These are phyloP conservation scores for Yarrowia sp. DNA, from an alignment of 805 yeast species.

Conservation along the genomic window DNA sequence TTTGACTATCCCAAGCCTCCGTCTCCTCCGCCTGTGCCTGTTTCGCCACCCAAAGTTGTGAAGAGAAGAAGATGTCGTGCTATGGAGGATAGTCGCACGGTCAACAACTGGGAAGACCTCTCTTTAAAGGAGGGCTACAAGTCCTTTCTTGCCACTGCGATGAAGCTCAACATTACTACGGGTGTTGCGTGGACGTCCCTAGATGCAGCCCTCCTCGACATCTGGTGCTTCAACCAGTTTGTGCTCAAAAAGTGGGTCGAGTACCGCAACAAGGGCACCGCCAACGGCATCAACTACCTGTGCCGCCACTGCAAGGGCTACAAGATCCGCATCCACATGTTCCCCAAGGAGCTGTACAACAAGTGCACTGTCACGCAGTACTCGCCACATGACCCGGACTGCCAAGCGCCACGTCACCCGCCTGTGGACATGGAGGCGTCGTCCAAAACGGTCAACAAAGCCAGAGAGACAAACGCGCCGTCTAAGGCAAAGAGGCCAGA, in stretches of 20 bases:
- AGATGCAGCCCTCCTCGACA: conserved; percentile 15
- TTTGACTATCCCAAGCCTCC: conserved; percentile 11
- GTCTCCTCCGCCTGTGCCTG: background rate
- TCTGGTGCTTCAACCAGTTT: conserved; percentile 26
- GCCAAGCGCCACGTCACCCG: conserved; percentile 1
- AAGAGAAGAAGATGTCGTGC: conserved; percentile 3
- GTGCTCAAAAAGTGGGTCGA: conserved; percentile 23
- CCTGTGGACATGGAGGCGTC: conserved; percentile 18
- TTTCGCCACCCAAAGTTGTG: conserved; percentile 4
- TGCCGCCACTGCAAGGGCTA: conserved; percentile 23
- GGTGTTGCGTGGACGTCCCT: conserved; percentile 23
- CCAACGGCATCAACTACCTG: conserved; percentile 24
- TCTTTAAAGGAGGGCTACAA: conserved; percentile 22
- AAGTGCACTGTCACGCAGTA: conserved; percentile 17
- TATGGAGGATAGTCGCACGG: conserved; percentile 1
- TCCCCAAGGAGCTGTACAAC: conserved; percentile 18
- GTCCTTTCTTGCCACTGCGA: conserved; percentile 17
- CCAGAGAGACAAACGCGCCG: background rate
- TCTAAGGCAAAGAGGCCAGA: conserved; percentile 9
- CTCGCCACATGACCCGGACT: conserved; percentile 19
- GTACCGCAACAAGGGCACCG: conserved; percentile 24
- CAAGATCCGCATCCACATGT: conserved; percentile 19
- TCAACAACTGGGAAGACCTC: conserved; percentile 25
- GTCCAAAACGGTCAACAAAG: conserved; percentile 5
- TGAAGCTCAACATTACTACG: conserved; percentile 18